Base-by-base conservation (phyloP, 768 basidiomycete species). In the Lentinula raphanica region DNA sequence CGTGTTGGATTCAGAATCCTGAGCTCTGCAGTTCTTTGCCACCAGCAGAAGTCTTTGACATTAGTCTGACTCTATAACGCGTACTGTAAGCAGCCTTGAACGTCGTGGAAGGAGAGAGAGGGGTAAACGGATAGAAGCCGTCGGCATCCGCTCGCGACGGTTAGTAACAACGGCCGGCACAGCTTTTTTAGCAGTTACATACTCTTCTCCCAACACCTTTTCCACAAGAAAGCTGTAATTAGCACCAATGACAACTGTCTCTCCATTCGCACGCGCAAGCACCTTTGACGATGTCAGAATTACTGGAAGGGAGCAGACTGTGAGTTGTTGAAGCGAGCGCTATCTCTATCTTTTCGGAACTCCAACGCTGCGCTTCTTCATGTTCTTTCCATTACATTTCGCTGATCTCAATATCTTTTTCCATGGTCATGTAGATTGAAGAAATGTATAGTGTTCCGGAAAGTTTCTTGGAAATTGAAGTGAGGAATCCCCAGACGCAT, bases 381-480 rank as follows among this genome's bases (percentile, higher is more conserved):
- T n/a, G n/a, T n/a, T n/a, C n/a, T n/a, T 48, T 36, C 25, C 46
- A 62, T 50, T 31, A 49, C 27, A 27, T 3, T 12, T 49, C 32
- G 23, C 49, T 50, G 19, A 50, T n/a, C 9, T 5, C 4, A 9
- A 23, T 12, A 2, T 54, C 32, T 31, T 11, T 39, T 21, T 23
- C n/a, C n/a, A 29, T 19, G 6, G 12, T 49, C 32, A 49, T 49
- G 17, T 35, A 94, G 88, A 90, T 97, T 66, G 95, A 98, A 74
- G 95, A 98, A 76, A 96, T 97, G 94, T 99, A 98, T 69, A 91
- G 90, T 64, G 88, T 96, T 5, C 96, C 96, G 35, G 95, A 98
- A 74, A 94, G 91, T 67, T 97, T 96, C 71, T 77, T 98, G 48
- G 96, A 98, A 76, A 97, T 99, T 64, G 96, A 99, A 71, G 93